A percentile compares a stretch with the other conserved stretches of the same genome.
Evolutionary conservation across 495 filamentous ascomycete genomes (phyloP).

Genomic region (Penicillium argentinense): DNA sequence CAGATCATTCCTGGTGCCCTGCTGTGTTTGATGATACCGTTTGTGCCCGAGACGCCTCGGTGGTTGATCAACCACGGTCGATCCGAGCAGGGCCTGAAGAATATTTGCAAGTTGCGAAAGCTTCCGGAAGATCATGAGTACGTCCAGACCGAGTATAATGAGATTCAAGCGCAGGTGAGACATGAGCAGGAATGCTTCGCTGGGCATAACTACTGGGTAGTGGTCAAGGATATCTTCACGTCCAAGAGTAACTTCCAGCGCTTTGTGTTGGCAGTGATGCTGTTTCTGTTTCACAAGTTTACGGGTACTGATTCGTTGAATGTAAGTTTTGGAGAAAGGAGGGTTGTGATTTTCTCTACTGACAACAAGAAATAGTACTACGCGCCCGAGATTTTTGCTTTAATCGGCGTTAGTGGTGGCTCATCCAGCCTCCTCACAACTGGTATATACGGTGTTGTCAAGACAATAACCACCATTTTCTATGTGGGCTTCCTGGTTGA

Average conservation of each 20-base stretch:
- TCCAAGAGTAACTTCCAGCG: constrained; percentile 25
- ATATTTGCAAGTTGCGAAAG: constrained; percentile 58
- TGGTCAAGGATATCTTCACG: constrained; percentile 26
- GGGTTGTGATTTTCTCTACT: neutral
- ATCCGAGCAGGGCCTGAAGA: constrained; percentile 50
- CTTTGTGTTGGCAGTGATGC: constrained; percentile 30
- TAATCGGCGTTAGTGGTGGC: constrained; percentile 35
- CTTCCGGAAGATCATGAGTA: constrained; percentile 57
- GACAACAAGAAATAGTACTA: constrained; percentile 29
- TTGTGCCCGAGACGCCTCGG: constrained; percentile 50
- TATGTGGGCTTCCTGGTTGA: constrained; percentile 59
- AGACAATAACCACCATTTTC: constrained; percentile 53
- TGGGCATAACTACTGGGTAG: constrained; percentile 27
- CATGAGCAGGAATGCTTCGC: constrained; percentile 26
- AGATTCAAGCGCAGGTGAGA: constrained; percentile 27
- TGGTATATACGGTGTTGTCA: constrained; percentile 45
- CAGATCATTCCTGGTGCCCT: constrained; percentile 50
- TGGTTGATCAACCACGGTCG: constrained; percentile 51
- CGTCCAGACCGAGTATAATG: constrained; percentile 43
- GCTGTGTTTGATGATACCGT: constrained; percentile 61
- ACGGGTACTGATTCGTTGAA: constrained; percentile 40
- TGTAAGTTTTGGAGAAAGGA: constrained; percentile 3
- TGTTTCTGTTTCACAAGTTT: constrained; percentile 45
- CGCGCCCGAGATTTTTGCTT: constrained; percentile 41
- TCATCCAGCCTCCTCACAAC: constrained; percentile 39